Conservation (phyloP, 2,329 filamentous ascomycete species). For the Coniochaeta ligniaria region DNA sequence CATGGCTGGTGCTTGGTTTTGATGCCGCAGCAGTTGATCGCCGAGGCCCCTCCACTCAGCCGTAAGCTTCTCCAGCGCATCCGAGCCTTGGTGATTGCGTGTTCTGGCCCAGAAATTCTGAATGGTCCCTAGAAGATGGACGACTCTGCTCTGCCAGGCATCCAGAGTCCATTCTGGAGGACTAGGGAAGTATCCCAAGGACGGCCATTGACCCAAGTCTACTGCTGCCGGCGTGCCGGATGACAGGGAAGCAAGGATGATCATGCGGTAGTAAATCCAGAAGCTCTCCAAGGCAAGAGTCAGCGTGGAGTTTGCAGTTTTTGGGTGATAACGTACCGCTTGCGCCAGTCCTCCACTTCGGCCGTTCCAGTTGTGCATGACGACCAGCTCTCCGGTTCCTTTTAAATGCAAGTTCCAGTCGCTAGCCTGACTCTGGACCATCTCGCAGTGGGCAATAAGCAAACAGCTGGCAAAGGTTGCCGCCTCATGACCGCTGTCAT, state of each 20-base stretch:
- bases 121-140: not conserved
- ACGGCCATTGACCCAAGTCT: not conserved
- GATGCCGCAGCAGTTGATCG: not conserved
- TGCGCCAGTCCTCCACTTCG: conserved; percentile 1
- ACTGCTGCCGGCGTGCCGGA: conserved; percentile 2
- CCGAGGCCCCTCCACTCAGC: not conserved
- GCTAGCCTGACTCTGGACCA: conserved; percentile 1
- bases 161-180: not conserved
- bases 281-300: not conserved
- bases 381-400: conserved; percentile 1
- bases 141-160: not conserved
- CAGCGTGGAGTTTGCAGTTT: not conserved
- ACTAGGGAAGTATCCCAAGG: not conserved
- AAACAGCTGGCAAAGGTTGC: conserved; percentile 4
- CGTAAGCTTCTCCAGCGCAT: not conserved
- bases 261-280: conserved; percentile 4
- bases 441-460: conserved; percentile 3
- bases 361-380: conserved; percentile 1
- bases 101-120: not conserved
- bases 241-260: conserved; percentile 1
- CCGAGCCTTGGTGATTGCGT: not conserved
- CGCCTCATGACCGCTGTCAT: too few relatives aligned
- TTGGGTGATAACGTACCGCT: not conserved
- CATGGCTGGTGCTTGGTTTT: not conserved
- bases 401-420: conserved; percentile 2